Percentiles rank a stretch among this genome's conserved stretches.
Conservation (phyloP, 31 red algal species). For the Asparagopsis taxiformis region DNA sequence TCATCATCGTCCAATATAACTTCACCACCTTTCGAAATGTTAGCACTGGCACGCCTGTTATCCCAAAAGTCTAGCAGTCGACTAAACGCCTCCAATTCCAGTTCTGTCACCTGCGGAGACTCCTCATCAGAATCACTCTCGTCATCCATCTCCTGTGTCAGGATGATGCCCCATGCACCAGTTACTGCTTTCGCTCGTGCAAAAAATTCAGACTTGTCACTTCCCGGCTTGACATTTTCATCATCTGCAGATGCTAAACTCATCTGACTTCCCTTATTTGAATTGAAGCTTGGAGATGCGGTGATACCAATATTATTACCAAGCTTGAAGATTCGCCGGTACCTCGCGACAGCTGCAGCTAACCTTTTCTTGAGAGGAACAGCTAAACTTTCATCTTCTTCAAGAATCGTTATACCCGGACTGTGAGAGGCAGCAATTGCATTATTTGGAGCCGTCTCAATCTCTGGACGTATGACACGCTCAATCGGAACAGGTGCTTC, state of each 20-base stretch:
- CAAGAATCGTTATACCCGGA: too few relatives aligned
- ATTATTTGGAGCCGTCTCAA: too few relatives aligned
- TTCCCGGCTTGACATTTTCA: background rate
- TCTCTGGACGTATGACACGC: too few relatives aligned
- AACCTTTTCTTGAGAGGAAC: conserved; percentile 45
- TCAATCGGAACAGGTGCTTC: too few relatives aligned
- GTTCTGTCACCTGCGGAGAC: conserved; percentile 31
- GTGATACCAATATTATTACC: conserved; percentile 66
- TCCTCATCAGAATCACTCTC: conserved; percentile 73
- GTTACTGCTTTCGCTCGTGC: conserved; percentile 65
- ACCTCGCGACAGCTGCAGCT: conserved; percentile 58
- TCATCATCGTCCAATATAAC: conserved; percentile 57
- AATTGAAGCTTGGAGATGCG: conserved; percentile 67
- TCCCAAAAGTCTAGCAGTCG: conserved; percentile 79
- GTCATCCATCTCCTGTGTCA: conserved; percentile 49
- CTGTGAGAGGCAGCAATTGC: too few relatives aligned
- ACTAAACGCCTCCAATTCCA: conserved; percentile 60
- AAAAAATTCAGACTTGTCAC: conserved; percentile 34
- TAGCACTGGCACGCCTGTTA: conserved; percentile 58
- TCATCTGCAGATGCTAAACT: background rate
- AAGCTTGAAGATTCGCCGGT: conserved; percentile 64
- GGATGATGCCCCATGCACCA: conserved; percentile 72
- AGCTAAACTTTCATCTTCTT: conserved; percentile 6
- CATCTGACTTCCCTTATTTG: conserved; percentile 31
- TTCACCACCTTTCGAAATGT: conserved; percentile 28